These are phyloP conservation scores for Pilasporangium apinafurcum DNA, from an alignment of 352 stramenopile genomes.

Conservation along the genomic window DNA sequence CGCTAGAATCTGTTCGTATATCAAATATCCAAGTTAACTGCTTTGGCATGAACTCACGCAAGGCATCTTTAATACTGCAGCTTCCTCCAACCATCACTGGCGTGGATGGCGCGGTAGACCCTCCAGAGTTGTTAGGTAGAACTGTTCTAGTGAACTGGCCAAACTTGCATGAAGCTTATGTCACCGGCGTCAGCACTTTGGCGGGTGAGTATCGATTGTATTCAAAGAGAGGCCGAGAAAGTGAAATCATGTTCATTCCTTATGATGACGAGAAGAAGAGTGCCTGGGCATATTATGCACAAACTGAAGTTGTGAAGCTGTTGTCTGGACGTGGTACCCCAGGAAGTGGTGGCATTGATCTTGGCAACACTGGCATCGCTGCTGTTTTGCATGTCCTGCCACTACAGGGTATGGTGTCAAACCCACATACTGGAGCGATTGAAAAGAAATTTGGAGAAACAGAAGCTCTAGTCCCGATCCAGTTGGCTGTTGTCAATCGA, in stretches of 20 bases:
- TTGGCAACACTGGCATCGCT: conserved; percentile 81
- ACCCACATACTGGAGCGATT: conserved; percentile 88
- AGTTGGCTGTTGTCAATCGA: conserved; percentile 90
- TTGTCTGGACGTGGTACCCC: conserved; percentile 69
- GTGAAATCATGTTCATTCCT: conserved; percentile 28
- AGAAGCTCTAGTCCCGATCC: conserved; percentile 94
- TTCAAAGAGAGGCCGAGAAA: conserved; percentile 4
- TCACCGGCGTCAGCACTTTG: conserved; percentile 71
- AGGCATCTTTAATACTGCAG: conserved; percentile 70
- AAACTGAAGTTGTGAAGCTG: conserved; percentile 62
- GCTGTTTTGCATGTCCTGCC: conserved; percentile 80
- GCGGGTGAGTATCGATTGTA: conserved; percentile 53
- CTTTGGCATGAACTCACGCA: conserved; percentile 89
- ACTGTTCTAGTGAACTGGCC: conserved; percentile 97
- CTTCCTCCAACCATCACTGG: conserved; percentile 24
- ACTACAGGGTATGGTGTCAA: conserved; percentile 92
- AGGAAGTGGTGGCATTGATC: conserved; percentile 89
- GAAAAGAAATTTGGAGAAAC: conserved; percentile 95
- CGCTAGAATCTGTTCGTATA: conserved; percentile 45
- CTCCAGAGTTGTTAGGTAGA: conserved; percentile 43
- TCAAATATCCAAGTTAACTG: conserved; percentile 88
- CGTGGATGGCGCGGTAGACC: conserved; percentile 12
- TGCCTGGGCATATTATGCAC: conserved; percentile 58
- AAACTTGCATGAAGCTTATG: conserved; percentile 95
- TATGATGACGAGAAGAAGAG: conserved; percentile 51